Percentiles rank a stretch among this genome's conserved stretches.
Conservation (phyloP, 208 protist species). For the Angomonas deanei region DNA sequence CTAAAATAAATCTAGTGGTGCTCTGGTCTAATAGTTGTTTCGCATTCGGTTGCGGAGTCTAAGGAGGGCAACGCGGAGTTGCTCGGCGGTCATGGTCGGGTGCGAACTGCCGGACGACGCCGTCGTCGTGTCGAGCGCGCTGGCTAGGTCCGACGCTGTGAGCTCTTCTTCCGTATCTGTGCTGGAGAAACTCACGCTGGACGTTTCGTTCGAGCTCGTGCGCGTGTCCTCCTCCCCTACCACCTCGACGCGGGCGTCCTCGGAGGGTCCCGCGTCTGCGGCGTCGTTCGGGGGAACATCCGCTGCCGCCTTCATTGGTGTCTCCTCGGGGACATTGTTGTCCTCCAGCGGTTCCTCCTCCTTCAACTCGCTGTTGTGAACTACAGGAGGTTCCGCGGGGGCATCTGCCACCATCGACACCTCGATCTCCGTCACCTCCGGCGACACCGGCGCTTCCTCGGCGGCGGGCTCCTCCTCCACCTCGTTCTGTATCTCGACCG, state of each 20-base stretch:
- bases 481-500: neutral
- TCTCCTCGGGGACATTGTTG: neutral
- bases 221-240: conserved; percentile 12
- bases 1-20: neutral
- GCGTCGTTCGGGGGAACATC: neutral
- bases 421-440: neutral
- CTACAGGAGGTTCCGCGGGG: neutral
- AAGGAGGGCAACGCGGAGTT: neutral
- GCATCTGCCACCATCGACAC: neutral
- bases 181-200: neutral
- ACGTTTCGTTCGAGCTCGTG: neutral
- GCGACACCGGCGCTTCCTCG: neutral
- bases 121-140: neutral
- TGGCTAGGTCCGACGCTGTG: neutral
- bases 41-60: conserved; percentile 3
- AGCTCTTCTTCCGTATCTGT: neutral
- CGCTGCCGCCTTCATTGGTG: neutral
- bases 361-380: neutral
- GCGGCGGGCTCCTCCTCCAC: neutral
- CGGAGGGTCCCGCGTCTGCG: too few relatives aligned
- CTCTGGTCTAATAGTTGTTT: neutral
- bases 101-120: neutral
- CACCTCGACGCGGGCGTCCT: conserved; percentile 10
- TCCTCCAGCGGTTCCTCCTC: neutral
- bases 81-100: neutral